A percentile compares a stretch with the other conserved stretches of the same genome.
Conservation (phyloP, 208 protist species). For the Zelonia costaricensis region DNA sequence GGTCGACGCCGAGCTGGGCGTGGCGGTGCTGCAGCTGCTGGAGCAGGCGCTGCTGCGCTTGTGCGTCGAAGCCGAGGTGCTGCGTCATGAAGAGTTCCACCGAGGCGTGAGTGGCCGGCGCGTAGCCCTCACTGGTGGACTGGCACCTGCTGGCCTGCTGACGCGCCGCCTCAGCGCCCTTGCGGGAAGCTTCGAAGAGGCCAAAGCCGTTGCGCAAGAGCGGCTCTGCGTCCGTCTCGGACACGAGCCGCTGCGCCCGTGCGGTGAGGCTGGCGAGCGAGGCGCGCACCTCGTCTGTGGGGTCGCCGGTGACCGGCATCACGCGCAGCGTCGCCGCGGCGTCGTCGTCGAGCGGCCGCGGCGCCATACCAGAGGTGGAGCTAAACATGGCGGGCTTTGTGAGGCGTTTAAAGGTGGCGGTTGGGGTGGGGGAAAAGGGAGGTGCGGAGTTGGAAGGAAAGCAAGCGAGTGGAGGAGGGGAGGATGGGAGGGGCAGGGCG, state of each 20-base stretch:
- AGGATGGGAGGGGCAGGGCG: neutral
- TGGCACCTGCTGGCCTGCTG: constrained; percentile 31
- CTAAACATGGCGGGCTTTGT: constrained; percentile 19
- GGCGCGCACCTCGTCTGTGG: constrained; percentile 62
- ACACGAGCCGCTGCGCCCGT: constrained; percentile 58
- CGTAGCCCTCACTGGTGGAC: constrained; percentile 33
- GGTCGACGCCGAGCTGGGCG: constrained; percentile 40
- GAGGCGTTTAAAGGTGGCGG: neutral
- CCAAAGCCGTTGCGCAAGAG: constrained; percentile 69
- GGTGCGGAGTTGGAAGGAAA: neutral
- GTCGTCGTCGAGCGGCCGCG: constrained; percentile 15
- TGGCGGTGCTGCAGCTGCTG: constrained; percentile 65
- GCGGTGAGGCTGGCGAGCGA: constrained; percentile 71
- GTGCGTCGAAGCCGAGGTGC: constrained; percentile 76
- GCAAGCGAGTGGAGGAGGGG: neutral
- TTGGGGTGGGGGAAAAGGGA: neutral
- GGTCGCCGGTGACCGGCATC: constrained; percentile 36
- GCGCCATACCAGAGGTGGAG: constrained; percentile 8
- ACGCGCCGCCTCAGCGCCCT: constrained; percentile 37
- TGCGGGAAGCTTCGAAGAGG: constrained; percentile 64
- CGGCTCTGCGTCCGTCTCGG: constrained; percentile 41
- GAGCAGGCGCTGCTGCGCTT: constrained; percentile 83
- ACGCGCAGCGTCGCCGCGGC: constrained; percentile 17
- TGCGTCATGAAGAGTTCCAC: constrained; percentile 86
- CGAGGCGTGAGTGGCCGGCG: constrained; percentile 53